Conservation (phyloP, 768 basidiomycete genomes). For the Neoboletus brunneissimus region DNA sequence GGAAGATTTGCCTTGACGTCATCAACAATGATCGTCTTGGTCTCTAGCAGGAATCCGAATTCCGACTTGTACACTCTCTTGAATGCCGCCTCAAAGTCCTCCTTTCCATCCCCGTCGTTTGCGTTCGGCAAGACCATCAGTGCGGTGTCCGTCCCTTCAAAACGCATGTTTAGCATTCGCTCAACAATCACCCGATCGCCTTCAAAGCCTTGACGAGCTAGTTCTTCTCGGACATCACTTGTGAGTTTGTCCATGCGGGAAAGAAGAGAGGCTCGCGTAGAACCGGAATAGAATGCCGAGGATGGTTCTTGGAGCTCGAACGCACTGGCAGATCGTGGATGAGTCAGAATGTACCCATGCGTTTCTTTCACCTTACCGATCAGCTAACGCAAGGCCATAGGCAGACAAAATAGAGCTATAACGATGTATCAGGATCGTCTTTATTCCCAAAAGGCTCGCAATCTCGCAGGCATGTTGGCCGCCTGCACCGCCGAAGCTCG, state of each 20-base stretch:
- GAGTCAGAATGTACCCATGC: neutral
- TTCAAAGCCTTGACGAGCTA: conserved; percentile 80
- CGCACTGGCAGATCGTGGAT: conserved; percentile 46
- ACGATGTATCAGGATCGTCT: conserved; percentile 82
- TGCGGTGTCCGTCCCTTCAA: conserved; percentile 90
- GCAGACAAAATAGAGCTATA: conserved; percentile 93
- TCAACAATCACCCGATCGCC: conserved; percentile 70
- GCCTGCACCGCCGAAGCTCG: conserved; percentile 87
- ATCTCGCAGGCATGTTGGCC: conserved; percentile 95
- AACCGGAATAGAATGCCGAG: conserved; percentile 69
- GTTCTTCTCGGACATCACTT: conserved; percentile 57
- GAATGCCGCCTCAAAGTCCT: conserved; percentile 81
- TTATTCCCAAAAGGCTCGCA: conserved; percentile 80
- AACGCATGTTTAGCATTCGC: conserved; percentile 87
- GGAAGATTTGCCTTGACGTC: conserved; percentile 70
- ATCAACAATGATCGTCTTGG: conserved; percentile 81
- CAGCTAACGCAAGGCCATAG: conserved; percentile 90
- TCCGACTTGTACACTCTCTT: conserved; percentile 76
- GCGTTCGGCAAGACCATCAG: conserved; percentile 74
- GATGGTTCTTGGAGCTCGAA: conserved; percentile 88
- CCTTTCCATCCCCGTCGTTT: conserved; percentile 49
- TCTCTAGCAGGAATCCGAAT: conserved; percentile 89
- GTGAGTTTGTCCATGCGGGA: conserved; percentile 70
- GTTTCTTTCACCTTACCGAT: conserved; percentile 43
- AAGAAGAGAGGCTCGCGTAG: conserved; percentile 53